These are phyloP conservation scores for Tylopilus sp. DNA, from an alignment of 768 basidiomycete genomes.

Conservation along the genomic window DNA sequence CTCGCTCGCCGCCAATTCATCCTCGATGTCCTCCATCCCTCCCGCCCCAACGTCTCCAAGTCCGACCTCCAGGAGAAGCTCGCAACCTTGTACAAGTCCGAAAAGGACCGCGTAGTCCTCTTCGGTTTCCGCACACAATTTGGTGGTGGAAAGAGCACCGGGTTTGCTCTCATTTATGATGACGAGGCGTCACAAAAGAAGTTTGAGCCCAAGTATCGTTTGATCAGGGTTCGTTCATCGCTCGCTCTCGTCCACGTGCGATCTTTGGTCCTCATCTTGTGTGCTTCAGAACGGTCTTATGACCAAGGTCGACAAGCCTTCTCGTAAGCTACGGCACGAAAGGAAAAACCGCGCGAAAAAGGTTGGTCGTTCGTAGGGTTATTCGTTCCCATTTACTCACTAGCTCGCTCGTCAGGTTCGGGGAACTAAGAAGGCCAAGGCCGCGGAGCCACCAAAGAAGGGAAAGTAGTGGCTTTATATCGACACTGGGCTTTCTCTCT, in stretches of 20 bases:
- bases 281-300: slow-evolving; percentile 58
- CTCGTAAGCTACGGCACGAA: slow-evolving; percentile 98
- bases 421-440: slow-evolving; percentile 95
- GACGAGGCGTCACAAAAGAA: slow-evolving; percentile 92
- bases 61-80: slow-evolving; percentile 91
- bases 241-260: background rate
- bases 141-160: slow-evolving; percentile 97
- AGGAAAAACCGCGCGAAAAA: slow-evolving; percentile 99
- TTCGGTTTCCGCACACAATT: slow-evolving; percentile 96
- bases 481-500: slow-evolving; percentile 14
- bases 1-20: slow-evolving; percentile 95
- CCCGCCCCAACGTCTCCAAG: slow-evolving; percentile 90
- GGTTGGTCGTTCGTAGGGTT: slow-evolving; percentile 43
- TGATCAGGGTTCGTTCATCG: slow-evolving; percentile 75
- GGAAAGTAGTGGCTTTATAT: slow-evolving; percentile 60
- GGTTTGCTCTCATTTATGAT: slow-evolving; percentile 97
- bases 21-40: slow-evolving; percentile 94
- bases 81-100: slow-evolving; percentile 87
- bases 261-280: slow-evolving; percentile 3
- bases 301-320: slow-evolving; percentile 83
- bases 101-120: slow-evolving; percentile 85
- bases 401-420: slow-evolving; percentile 59
- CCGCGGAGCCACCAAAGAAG: slow-evolving; percentile 89
- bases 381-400: slow-evolving; percentile 7
- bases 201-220: slow-evolving; percentile 95